Evolutionary conservation across 2,329 filamentous ascomycete species (phyloP).

Genomic region (Calonectria pteridis): DNA sequence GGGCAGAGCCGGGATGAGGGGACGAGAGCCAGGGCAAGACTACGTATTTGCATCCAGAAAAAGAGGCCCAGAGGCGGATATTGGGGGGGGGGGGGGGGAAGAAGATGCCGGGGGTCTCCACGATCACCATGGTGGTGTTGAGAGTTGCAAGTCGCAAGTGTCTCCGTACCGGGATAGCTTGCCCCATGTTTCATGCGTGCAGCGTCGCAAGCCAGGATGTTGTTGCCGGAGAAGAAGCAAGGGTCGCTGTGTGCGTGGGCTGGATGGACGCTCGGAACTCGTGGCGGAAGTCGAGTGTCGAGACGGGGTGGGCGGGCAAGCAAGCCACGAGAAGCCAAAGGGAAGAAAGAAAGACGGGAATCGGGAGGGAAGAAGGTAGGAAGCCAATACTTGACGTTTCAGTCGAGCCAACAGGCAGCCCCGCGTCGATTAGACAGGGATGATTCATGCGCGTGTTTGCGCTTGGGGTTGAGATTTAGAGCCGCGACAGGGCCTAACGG

Average conservation of each 20-base stretch:
- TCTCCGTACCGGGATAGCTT: constrained; percentile 39
- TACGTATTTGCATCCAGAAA: constrained; percentile 10
- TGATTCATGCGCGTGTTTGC: constrained; percentile 38
- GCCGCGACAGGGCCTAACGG: constrained; percentile 11
- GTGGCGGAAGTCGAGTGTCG: constrained; percentile 15
- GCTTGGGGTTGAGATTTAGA: constrained; percentile 31
- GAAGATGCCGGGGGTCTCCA: constrained; percentile 27
- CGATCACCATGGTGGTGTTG: constrained; percentile 32
- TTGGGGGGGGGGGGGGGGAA: constrained; percentile 14
- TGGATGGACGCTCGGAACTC: constrained; percentile 21
- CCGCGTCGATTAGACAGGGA: constrained; percentile 32
- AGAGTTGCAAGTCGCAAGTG: constrained; percentile 37
- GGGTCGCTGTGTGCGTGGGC: neutral
- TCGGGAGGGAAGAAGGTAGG: neutral
- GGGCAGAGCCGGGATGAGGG: neutral
- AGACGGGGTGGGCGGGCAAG: neutral
- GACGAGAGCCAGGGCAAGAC: neutral
- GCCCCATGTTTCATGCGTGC: constrained; percentile 40
- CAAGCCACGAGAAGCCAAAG: neutral
- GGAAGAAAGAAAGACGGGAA: neutral
- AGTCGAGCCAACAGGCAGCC: constrained; percentile 31
- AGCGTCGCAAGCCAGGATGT: constrained; percentile 33
- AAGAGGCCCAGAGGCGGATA: constrained; percentile 14
- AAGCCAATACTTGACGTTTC: constrained; percentile 33
- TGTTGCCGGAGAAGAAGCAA: constrained; percentile 24